phyloP scores from a whole-genome alignment of 2,329 filamentous ascomycete genomes.

The Alternaria sp. region DNA sequence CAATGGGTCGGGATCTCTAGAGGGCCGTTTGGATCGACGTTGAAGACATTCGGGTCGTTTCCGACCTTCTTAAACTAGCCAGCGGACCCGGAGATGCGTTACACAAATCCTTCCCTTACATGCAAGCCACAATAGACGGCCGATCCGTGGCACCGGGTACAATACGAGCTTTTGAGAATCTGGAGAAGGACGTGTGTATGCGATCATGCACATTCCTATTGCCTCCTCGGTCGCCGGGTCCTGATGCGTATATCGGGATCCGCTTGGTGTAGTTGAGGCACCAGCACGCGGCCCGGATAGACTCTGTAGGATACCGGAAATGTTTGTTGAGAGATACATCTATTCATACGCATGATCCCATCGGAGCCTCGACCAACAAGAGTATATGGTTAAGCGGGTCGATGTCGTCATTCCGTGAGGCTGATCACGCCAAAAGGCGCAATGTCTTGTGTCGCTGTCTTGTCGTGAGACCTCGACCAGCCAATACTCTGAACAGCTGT shows the following conservation, averaged over 20 bases:
- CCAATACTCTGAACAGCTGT: background rate
- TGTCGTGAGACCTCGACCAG: background rate
- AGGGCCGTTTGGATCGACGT: background rate
- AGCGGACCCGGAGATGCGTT: background rate
- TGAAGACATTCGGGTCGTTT: background rate
- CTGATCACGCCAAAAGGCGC: background rate
- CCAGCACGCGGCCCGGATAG: background rate
- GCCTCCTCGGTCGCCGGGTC: background rate
- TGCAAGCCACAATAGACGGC: slow-evolving; percentile 6
- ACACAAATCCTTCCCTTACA: background rate
- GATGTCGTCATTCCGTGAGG: background rate
- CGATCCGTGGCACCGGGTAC: slow-evolving; percentile 1
- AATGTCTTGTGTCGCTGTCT: background rate
- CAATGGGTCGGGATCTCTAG: background rate
- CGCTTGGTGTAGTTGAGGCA: slow-evolving; percentile 1
- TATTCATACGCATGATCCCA: too few relatives aligned
- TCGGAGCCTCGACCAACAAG: background rate
- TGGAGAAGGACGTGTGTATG: slow-evolving; percentile 1
- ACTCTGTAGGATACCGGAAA: background rate
- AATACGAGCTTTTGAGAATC: background rate
- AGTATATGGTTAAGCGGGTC: background rate
- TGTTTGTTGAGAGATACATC: background rate
- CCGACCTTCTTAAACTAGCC: background rate
- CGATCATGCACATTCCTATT: background rate
- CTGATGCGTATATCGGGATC: slow-evolving; percentile 1